A percentile compares a stretch with the other conserved stretches of the same genome.
These are phyloP conservation scores for Mucor piriformis DNA, from an alignment of 371 early-diverging fungal genomes.

Conservation along the genomic window DNA sequence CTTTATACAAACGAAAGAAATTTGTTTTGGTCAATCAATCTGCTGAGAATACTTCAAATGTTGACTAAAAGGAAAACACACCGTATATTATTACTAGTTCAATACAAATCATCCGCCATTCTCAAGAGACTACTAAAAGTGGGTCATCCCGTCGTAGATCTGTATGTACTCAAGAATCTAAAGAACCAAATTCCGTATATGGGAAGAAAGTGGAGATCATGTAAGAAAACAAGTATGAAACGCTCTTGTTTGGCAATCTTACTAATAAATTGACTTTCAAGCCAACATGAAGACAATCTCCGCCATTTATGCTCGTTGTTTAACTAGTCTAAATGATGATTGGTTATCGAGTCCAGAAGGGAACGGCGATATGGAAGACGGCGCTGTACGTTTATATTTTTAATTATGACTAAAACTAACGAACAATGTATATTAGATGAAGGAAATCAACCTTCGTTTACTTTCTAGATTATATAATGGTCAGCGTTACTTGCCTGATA, in stretches of 20 bases:
- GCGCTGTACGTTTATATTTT: constrained; percentile 16
- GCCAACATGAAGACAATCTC: constrained; percentile 84
- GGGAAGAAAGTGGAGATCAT: constrained; percentile 82
- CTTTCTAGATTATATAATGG: constrained; percentile 68
- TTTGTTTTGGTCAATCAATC: constrained; percentile 75
- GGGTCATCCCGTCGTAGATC: constrained; percentile 64
- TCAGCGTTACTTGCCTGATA: constrained; percentile 56
- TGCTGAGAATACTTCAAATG: constrained; percentile 80
- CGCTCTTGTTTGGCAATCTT: background rate
- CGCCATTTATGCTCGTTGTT: constrained; percentile 71
- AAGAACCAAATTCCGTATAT: constrained; percentile 81
- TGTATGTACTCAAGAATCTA: constrained; percentile 78
- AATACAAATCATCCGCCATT: constrained; percentile 81
- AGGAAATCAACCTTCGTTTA: constrained; percentile 68
- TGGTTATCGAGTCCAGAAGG: constrained; percentile 73
- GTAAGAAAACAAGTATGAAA: constrained; percentile 38
- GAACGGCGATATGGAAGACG: constrained; percentile 74
- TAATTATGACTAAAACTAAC: background rate
- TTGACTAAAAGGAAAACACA: constrained; percentile 79
- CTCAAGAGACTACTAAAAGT: constrained; percentile 78
- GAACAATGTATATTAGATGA: constrained; percentile 31
- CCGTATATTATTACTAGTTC: constrained; percentile 76
- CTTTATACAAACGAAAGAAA: constrained; percentile 53
- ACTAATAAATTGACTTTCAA: constrained; percentile 10
- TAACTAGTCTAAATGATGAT: constrained; percentile 71